These are phyloP conservation scores for Arabidopsis suecica DNA, from an alignment of 345 rosid species.

Conservation along the genomic window DNA sequence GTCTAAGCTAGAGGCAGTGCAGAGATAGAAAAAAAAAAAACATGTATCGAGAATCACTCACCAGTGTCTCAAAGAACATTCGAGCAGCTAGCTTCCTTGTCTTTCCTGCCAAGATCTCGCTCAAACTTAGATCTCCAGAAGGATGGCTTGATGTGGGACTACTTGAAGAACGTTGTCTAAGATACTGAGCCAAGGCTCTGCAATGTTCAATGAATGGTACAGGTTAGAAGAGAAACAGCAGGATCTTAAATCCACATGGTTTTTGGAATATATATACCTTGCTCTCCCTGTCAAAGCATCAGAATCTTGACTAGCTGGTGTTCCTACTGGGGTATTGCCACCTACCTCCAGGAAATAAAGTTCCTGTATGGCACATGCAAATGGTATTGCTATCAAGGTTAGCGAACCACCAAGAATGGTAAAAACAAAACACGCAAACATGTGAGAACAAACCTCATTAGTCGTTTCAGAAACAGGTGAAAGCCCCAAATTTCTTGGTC, in stretches of 20 bases:
- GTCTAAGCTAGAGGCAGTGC: not conserved
- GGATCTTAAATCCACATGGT: conserved; percentile 13
- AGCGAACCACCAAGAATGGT: conserved; percentile 13
- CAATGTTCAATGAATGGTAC: conserved; percentile 30
- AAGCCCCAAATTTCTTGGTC: conserved; percentile 50
- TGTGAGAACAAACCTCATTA: conserved; percentile 54
- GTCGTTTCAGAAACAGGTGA: conserved; percentile 63
- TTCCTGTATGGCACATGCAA: conserved; percentile 52
- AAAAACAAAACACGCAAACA: not conserved
- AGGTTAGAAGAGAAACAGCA: conserved; percentile 12
- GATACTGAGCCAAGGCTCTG: conserved; percentile 82
- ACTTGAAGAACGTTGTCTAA: conserved; percentile 56
- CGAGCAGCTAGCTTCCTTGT: conserved; percentile 75
- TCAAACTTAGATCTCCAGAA: conserved; percentile 61
- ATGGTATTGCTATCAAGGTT: conserved; percentile 10
- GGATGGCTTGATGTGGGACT: conserved; percentile 44
- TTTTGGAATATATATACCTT: conserved; percentile 53
- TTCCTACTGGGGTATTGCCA: conserved; percentile 51
- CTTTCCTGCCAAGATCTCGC: conserved; percentile 69
- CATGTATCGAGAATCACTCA: conserved; percentile 39
- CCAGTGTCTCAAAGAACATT: conserved; percentile 90
- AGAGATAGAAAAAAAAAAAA: not conserved
- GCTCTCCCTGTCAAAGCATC: conserved; percentile 69
- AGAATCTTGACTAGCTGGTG: conserved; percentile 57
- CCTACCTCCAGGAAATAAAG: conserved; percentile 75